phyloP scores from a whole-genome alignment of 225 moss, liverwort and hornwort genomes.

The Marchantia polymorpha region DNA sequence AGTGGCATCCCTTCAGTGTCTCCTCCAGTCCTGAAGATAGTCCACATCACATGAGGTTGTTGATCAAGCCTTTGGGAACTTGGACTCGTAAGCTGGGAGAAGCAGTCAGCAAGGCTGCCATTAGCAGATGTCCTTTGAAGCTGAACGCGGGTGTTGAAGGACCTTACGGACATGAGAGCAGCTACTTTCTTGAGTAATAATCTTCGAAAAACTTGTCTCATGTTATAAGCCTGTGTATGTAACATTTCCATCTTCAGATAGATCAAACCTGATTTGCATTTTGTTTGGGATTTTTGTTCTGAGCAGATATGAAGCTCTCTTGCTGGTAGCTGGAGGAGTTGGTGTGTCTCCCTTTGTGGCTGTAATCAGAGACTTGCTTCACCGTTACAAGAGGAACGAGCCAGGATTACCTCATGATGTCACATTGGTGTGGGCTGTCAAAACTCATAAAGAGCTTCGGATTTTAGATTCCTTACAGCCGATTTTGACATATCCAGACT shows the following conservation, averaged over 20 bases:
- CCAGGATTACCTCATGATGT: slow-evolving; percentile 58
- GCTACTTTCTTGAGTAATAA: slow-evolving; percentile 76
- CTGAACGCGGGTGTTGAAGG: slow-evolving; percentile 71
- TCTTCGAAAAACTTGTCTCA: not conserved
- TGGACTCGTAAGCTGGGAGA: slow-evolving; percentile 65
- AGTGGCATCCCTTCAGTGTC: slow-evolving; percentile 97
- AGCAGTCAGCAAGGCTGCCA: slow-evolving; percentile 44
- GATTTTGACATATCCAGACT: slow-evolving; percentile 54
- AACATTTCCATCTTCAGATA: not conserved
- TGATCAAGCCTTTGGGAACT: slow-evolving; percentile 70
- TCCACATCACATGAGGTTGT: slow-evolving; percentile 58
- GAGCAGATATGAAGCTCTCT: slow-evolving; percentile 68
- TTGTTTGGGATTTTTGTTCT: not conserved
- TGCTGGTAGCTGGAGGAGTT: slow-evolving; percentile 87
- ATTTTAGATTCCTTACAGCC: slow-evolving; percentile 65
- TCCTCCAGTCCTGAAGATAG: slow-evolving; percentile 77
- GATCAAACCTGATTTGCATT: not conserved
- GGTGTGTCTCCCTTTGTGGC: slow-evolving; percentile 87
- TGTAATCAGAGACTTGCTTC: slow-evolving; percentile 70
- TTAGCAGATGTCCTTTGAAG: slow-evolving; percentile 50
- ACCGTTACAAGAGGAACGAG: slow-evolving; percentile 58
- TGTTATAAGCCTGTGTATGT: too few relatives aligned
- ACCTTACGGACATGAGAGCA: slow-evolving; percentile 83
- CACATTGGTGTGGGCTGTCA: slow-evolving; percentile 82
- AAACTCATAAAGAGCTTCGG: slow-evolving; percentile 72